These are phyloP conservation scores for Pseudogymnoascus sp. DNA, from an alignment of 2,329 filamentous ascomycete species.

Conservation along the genomic window DNA sequence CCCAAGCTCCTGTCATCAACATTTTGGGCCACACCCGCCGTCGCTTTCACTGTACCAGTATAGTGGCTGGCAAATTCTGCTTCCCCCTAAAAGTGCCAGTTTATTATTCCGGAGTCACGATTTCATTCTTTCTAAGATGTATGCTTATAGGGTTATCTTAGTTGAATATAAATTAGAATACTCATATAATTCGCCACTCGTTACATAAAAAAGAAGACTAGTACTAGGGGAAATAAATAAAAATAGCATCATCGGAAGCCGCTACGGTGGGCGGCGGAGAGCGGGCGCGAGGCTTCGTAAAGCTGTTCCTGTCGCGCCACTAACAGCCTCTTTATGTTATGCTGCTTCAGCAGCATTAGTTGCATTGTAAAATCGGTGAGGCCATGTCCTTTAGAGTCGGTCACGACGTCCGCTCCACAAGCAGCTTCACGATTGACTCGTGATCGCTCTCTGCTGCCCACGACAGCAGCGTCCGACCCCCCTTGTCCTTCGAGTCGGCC, in stretches of 20 bases:
- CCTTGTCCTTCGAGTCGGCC: not conserved
- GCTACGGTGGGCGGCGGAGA: no score
- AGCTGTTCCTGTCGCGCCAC: no score
- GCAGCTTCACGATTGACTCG: not conserved
- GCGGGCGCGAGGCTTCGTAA: not conserved
- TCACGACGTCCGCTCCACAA: not conserved
- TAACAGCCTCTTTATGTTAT: not conserved
- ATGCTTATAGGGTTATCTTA: not conserved
- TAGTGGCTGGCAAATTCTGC: no score
- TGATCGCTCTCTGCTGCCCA: not conserved
- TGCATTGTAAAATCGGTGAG: not conserved
- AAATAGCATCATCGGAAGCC: no score
- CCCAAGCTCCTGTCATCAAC: no score
- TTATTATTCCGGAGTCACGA: not conserved
- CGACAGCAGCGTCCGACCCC: constrained; percentile 7
- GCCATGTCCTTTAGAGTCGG: no score
- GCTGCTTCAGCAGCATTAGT: not conserved
- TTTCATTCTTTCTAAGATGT: not conserved
- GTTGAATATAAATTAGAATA: no score
- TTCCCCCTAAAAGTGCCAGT: not conserved
- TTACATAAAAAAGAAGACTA: not conserved
- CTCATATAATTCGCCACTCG: not conserved
- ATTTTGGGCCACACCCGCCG: no score
- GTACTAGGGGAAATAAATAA: not conserved
- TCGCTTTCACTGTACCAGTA: no score